Evolutionary conservation across 805 yeast genomes (phyloP).

Genomic region (Alloascoidea hylecoeti): DNA sequence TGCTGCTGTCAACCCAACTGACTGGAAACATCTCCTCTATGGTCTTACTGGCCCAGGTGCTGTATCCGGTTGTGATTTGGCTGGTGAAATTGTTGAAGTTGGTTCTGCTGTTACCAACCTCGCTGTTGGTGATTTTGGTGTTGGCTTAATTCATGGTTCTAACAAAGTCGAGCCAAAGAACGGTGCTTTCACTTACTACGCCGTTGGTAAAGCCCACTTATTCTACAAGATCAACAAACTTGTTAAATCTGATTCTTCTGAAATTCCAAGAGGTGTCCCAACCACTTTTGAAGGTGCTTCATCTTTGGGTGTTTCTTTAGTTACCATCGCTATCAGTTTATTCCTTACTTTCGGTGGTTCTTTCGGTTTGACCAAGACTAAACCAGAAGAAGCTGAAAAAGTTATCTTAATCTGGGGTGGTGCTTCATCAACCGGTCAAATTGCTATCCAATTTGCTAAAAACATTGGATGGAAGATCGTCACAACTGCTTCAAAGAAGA

Average conservation of each 20-base stretch:
- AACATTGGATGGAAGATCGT: constrained; percentile 27
- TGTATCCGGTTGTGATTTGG: constrained; percentile 65
- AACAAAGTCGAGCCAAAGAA: neutral
- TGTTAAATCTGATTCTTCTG: neutral
- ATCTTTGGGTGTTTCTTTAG: neutral
- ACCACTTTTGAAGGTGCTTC: neutral
- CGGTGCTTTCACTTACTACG: neutral
- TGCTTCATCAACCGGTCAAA: constrained; percentile 47
- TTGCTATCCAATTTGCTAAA: constrained; percentile 47
- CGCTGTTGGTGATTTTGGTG: constrained; percentile 70
- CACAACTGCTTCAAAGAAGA: constrained; percentile 35
- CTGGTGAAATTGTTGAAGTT: constrained; percentile 69
- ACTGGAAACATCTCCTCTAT: constrained; percentile 6
- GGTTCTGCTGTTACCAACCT: constrained; percentile 59
- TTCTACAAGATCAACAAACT: too few relatives aligned
- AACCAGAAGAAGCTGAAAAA: constrained; percentile 1
- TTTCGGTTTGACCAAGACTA: too few relatives aligned
- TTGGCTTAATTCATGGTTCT: neutral
- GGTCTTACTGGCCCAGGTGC: constrained; percentile 7
- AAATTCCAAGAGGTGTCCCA: neutral
- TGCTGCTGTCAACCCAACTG: neutral
- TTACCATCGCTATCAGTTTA: neutral
- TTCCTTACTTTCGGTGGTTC: neutral
- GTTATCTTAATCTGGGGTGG: constrained; percentile 47
- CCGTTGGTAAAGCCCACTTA: too few relatives aligned